A percentile compares a stretch with the other conserved stretches of the same genome.
Evolutionary conservation across 805 yeast species (phyloP).

Genomic region (Wickerhamiella brachini): DNA sequence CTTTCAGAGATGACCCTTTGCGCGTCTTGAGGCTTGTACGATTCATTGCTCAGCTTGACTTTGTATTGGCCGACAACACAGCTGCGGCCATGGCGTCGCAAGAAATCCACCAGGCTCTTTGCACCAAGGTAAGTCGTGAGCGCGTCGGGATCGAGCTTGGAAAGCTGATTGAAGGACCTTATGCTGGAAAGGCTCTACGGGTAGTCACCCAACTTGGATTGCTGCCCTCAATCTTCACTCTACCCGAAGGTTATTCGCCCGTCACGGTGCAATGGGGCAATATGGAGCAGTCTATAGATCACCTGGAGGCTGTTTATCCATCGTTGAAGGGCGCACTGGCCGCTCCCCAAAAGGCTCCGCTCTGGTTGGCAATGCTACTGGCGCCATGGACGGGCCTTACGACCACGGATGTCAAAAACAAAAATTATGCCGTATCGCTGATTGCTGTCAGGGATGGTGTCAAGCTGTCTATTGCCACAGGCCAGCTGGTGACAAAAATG

Average conservation of each 20-base stretch:
- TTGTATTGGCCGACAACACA: constrained; percentile 46
- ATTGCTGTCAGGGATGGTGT: constrained; percentile 54
- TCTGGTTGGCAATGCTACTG: constrained; percentile 39
- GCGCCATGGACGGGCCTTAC: constrained; percentile 33
- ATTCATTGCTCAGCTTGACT: constrained; percentile 69
- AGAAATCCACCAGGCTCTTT: constrained; percentile 44
- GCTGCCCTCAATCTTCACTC: constrained; percentile 41
- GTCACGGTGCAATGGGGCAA: constrained; percentile 7
- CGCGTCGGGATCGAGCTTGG: constrained; percentile 76
- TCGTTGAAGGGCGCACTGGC: background rate
- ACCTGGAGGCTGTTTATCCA: background rate
- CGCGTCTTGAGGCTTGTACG: constrained; percentile 75
- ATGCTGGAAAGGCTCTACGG: constrained; percentile 50
- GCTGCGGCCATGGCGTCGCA: constrained; percentile 46
- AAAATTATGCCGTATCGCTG: constrained; percentile 30
- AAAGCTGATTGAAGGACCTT: constrained; percentile 54
- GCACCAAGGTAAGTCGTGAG: constrained; percentile 72
- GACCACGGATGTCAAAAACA: constrained; percentile 28
- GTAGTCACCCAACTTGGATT: constrained; percentile 43
- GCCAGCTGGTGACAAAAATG: constrained; percentile 36
- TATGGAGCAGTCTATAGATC: background rate
- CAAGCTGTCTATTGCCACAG: constrained; percentile 45
- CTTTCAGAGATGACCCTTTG: constrained; percentile 89
- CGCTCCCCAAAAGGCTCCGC: constrained; percentile 9
- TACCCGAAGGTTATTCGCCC: constrained; percentile 10